Evolutionary conservation across 768 basidiomycete species (phyloP).

Genomic region (Pleurotus salmoneostramineus): DNA sequence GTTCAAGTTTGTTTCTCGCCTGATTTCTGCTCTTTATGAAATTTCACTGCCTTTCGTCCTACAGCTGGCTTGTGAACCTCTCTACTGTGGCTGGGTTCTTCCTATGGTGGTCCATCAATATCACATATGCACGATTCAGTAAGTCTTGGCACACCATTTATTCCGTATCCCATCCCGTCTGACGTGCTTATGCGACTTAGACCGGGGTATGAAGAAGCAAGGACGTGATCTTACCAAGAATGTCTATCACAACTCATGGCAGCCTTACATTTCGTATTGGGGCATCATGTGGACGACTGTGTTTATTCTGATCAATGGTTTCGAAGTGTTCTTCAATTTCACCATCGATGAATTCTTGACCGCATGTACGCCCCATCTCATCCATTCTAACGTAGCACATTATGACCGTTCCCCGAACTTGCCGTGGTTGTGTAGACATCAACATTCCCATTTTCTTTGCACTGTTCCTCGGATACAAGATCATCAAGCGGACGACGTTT

Average conservation of each 20-base stretch:
- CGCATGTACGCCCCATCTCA: conserved; percentile 26
- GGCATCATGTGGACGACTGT: conserved; percentile 50
- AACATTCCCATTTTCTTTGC: conserved; percentile 43
- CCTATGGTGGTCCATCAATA: conserved; percentile 62
- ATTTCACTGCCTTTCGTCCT: background rate
- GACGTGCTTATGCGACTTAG: conserved; percentile 18
- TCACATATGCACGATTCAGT: conserved; percentile 75
- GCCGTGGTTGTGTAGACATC: conserved; percentile 29
- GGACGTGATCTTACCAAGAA: conserved; percentile 52
- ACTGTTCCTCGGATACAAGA: conserved; percentile 43
- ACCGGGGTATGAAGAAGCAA: conserved; percentile 48
- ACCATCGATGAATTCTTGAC: conserved; percentile 41
- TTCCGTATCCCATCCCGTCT: background rate
- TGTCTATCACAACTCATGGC: conserved; percentile 43
- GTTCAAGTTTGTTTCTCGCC: conserved; percentile 39
- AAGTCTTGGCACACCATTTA: conserved; percentile 17
- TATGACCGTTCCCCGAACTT: background rate
- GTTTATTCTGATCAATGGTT: conserved; percentile 36
- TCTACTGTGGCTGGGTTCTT: conserved; percentile 66
- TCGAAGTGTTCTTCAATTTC: conserved; percentile 51
- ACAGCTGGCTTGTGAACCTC: conserved; percentile 34
- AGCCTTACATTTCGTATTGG: conserved; percentile 53
- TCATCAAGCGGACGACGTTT: conserved; percentile 32
- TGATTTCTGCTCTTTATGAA: background rate
- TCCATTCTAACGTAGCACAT: background rate